Evolutionary conservation across 805 yeast species (phyloP).

Genomic region (Candida boidinii): DNA sequence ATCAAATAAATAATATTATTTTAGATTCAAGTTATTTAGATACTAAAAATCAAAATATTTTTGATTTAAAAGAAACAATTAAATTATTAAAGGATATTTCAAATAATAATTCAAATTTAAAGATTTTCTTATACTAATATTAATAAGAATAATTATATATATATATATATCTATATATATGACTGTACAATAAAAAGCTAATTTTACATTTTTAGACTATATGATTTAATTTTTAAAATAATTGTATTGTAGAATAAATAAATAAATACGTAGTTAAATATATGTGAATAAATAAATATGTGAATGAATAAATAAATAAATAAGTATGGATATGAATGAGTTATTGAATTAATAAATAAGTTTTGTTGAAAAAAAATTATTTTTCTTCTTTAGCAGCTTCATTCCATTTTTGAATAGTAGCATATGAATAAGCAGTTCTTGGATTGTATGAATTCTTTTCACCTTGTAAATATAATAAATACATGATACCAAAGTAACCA

Average conservation of each 20-base stretch:
- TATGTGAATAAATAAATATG: not conserved
- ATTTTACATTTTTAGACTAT: too few species aligned
- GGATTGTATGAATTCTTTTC: constrained; percentile 27
- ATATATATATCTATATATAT: too few species aligned
- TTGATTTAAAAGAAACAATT: constrained; percentile 46
- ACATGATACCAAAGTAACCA: constrained; percentile 27
- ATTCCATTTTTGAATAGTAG: constrained; percentile 36
- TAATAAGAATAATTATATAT: not conserved
- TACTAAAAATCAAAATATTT: constrained; percentile 47
- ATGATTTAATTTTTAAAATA: too few species aligned
- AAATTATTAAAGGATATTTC: constrained; percentile 30
- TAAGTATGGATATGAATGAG: not conserved
- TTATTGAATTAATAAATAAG: not conserved
- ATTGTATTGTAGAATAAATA: too few species aligned
- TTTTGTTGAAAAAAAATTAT: not conserved
- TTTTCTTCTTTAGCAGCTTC: constrained; percentile 29
- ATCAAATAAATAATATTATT: constrained; percentile 44
- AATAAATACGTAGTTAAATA: constrained; percentile 4
- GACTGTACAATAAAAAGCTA: too few species aligned
- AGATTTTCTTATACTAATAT: constrained; percentile 41
- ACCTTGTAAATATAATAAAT: constrained; percentile 27
- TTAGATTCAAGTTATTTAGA: constrained; percentile 58
- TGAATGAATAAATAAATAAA: not conserved
- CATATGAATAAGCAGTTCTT: constrained; percentile 27
- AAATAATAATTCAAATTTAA: constrained; percentile 29